Percentiles rank a stretch among this genome's conserved stretches.
Conservation (phyloP, 305 asterid genomes). For the Fraxinus nigra region DNA sequence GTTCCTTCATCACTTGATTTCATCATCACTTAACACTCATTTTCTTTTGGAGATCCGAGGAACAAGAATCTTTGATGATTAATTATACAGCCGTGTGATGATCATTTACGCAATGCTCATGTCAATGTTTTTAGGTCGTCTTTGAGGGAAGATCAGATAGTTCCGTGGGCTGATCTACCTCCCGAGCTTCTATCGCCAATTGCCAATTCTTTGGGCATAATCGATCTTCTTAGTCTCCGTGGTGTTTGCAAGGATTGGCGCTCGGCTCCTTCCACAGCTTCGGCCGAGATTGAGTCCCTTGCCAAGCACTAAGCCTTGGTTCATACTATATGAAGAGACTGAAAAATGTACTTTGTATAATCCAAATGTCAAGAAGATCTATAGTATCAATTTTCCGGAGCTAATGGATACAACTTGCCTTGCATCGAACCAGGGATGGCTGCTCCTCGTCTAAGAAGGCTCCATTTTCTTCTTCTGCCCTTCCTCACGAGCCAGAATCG, state of each 20-base stretch:
- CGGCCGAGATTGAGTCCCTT: slow-evolving; percentile 20
- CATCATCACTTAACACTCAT: neutral
- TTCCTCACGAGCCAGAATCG: slow-evolving; percentile 27
- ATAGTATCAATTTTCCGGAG: slow-evolving; percentile 21
- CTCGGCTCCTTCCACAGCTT: slow-evolving; percentile 23
- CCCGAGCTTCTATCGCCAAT: slow-evolving; percentile 26
- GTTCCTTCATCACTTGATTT: neutral
- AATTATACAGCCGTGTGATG: neutral
- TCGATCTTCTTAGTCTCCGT: slow-evolving; percentile 27
- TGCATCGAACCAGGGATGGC: slow-evolving; percentile 35
- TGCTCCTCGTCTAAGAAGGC: slow-evolving; percentile 23
- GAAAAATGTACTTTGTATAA: neutral
- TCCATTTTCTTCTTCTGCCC: slow-evolving; percentile 37
- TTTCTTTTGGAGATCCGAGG: neutral
- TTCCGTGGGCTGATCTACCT: slow-evolving; percentile 32
- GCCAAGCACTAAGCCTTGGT: neutral
- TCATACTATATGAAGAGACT: slow-evolving; percentile 3
- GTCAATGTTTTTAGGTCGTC: neutral
- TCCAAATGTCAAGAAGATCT: neutral
- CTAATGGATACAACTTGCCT: slow-evolving; percentile 28
- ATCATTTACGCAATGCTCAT: neutral
- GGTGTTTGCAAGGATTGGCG: slow-evolving; percentile 34
- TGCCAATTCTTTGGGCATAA: slow-evolving; percentile 19
- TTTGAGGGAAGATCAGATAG: neutral
- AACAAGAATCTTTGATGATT: neutral